Percentiles rank a stretch among this genome's conserved stretches.
These are phyloP conservation scores for Verticillium longisporum DNA, from an alignment of 2,329 filamentous ascomycete species.

Conservation along the genomic window DNA sequence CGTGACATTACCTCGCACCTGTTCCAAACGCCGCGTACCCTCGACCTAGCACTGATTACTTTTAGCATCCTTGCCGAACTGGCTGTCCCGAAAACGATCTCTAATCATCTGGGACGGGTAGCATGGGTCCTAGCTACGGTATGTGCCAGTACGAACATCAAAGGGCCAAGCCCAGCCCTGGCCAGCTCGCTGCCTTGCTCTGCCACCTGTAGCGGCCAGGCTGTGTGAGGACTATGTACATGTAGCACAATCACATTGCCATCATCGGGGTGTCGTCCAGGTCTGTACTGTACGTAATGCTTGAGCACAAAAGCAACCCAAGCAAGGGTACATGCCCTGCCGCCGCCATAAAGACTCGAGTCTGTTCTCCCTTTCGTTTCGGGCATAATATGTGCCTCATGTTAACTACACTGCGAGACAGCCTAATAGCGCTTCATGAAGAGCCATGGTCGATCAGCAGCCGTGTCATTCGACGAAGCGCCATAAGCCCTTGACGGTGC, in stretches of 20 bases:
- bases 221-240: no score
- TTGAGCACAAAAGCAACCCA: background rate
- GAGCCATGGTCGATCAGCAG: slow-evolving; percentile 31
- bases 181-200: background rate
- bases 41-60: background rate
- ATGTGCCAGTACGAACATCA: background rate
- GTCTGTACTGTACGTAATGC: no score
- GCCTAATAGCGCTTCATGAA: slow-evolving; percentile 16
- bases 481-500: slow-evolving; percentile 48
- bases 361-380: background rate
- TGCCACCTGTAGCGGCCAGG: background rate
- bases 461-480: slow-evolving; percentile 17
- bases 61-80: background rate
- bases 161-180: background rate
- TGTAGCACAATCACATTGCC: no score
- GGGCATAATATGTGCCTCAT: background rate
- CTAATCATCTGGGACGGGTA: background rate
- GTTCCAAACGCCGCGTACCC: background rate
- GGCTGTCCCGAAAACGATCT: background rate
- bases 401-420: no score
- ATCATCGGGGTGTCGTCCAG: no score
- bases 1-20: no score
- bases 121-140: background rate
- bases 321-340: background rate
- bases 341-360: background rate